Conservation (phyloP, 148 eudicot species). For the Vaccinium macrocarpon region DNA sequence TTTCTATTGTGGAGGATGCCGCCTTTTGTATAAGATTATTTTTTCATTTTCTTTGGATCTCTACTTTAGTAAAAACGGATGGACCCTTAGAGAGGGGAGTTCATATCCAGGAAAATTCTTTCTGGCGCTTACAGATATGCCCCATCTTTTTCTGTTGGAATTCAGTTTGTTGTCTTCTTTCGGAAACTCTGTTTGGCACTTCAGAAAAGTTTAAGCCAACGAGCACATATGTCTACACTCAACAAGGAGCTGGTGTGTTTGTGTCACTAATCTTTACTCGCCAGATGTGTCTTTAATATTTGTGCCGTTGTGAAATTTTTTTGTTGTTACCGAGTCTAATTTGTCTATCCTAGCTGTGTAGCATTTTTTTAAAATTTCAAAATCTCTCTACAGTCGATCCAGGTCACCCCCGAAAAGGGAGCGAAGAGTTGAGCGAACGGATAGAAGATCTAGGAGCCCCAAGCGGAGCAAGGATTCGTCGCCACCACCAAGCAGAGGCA, state of each 20-base stretch:
- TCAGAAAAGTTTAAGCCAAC: background rate
- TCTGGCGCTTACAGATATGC: background rate
- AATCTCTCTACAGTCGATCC: constrained; percentile 48
- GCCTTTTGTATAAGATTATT: background rate
- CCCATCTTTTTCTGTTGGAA: background rate
- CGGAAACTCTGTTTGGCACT: too few relatives aligned
- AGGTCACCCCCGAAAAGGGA: constrained; percentile 57
- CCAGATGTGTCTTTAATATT: background rate
- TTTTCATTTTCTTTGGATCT: background rate
- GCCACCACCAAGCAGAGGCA: constrained; percentile 34
- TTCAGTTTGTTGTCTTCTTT: background rate
- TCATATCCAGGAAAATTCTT: background rate
- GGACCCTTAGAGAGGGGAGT: too few relatives aligned
- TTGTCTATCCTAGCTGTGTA: background rate
- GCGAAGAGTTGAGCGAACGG: constrained; percentile 33
- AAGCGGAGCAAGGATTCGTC: constrained; percentile 39
- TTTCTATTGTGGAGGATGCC: background rate
- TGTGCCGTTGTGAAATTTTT: background rate
- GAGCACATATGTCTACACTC: background rate
- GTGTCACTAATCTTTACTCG: background rate
- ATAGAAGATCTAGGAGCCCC: constrained; percentile 53
- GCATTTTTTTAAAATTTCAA: background rate
- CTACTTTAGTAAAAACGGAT: background rate
- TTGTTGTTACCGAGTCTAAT: background rate
- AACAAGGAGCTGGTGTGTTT: background rate